Evolutionary conservation across 2,329 filamentous ascomycete species (phyloP), one percentile per base, ranked within the genome.

Genomic region (Davidsoniella australis): DNA sequence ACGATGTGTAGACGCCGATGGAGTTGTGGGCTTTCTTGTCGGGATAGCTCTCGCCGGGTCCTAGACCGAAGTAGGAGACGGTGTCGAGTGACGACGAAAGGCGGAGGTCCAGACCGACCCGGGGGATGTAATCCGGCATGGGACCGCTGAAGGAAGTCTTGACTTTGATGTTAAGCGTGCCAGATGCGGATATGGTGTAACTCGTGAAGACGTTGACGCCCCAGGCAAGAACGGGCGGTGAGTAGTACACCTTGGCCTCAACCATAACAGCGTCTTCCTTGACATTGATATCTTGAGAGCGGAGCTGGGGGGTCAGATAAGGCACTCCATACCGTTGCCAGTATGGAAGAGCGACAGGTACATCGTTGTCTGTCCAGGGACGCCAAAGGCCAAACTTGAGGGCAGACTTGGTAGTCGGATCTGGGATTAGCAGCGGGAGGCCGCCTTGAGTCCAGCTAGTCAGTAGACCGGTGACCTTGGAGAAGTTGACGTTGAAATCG

Each of bases 1-100:
- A n/a, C 16, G 24, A 23, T 18, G 56, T 9, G 59, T 56, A 78
- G 45, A 69, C 71, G 5, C 75, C 78, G 3, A 81, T 62, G 1
- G 62, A 61, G 58, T 82, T 78, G 3, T 73, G 71, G 10, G 67
- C 59, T 59, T 82, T 81, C 64, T 72, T 79, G 62, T 85, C 81
- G 14, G 65, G 63, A 64, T 84, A 85, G 9, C 69, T 73, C 59
- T 83, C 78, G 2, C 75, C 75, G 0, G 77, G 76, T 0, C 81
- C 81, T 3, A 76, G 72, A 4, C 80, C 80, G 56, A 77, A 82
- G 80, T 80, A 85, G n/a, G 64, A 61, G 0, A 67, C 69, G 4
- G 58, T 56, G 4, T 63, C 58, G 20, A 68, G 60, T 16, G 55
- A 63, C 44, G 44, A 61, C 36, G 26, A 2, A 55, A 64, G 66